These are phyloP conservation scores for Paramecium biaurelia DNA, from an alignment of 73 alveolate genomes.

Conservation along the genomic window DNA sequence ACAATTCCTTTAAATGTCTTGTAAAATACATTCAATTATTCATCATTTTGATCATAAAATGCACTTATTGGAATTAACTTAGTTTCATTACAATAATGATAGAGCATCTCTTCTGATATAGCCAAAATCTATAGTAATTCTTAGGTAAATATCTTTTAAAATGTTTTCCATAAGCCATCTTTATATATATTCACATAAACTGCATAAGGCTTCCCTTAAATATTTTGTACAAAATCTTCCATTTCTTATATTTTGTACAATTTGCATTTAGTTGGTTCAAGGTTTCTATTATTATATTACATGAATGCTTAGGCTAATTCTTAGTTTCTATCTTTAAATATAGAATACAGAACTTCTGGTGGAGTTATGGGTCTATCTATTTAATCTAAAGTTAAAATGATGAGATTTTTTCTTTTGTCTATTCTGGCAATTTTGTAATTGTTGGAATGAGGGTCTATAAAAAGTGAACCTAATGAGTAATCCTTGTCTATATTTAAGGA, in stretches of 20 bases:
- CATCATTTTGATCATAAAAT: not conserved
- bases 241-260: not conserved
- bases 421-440: not conserved
- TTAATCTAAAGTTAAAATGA: not conserved
- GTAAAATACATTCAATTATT: not conserved
- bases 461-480: not conserved
- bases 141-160: not conserved
- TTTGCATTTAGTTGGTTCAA: not conserved
- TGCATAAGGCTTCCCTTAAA: not conserved
- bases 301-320: not conserved
- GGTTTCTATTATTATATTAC: not conserved
- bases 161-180: not conserved
- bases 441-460: not conserved
- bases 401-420: not conserved
- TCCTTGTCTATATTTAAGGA: not conserved
- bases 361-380: conserved; percentile 11
- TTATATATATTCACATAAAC: not conserved
- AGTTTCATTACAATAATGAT: not conserved
- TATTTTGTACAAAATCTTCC: not conserved
- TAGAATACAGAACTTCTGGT: not conserved
- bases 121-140: not conserved
- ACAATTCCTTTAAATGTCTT: not conserved
- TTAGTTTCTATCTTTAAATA: not conserved
- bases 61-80: not conserved
- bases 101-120: not conserved